These are phyloP conservation scores for Chrysopogon serrulatus DNA, from an alignment of 176 grass and related monocot genomes.

Conservation along the genomic window DNA sequence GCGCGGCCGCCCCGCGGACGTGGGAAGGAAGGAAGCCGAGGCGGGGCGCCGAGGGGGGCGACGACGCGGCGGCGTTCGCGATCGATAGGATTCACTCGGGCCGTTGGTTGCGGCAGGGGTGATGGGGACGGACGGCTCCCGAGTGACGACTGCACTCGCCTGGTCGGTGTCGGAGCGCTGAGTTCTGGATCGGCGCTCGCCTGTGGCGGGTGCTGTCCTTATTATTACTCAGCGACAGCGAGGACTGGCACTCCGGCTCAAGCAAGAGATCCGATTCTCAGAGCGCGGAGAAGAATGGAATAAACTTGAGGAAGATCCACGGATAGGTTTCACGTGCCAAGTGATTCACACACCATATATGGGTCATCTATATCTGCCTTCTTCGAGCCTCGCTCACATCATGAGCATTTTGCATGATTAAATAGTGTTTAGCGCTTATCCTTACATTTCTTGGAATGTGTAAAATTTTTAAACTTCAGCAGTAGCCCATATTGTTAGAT, in stretches of 20 bases:
- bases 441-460: too few relatives aligned
- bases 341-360: neutral
- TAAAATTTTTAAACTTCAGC: too few relatives aligned
- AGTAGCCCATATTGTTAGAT: too few relatives aligned
- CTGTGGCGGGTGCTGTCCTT: neutral
- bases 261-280: conserved; percentile 32
- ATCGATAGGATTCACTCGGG: conserved; percentile 7
- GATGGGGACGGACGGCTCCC: conserved; percentile 29
- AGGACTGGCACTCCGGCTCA: neutral
- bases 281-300: neutral
- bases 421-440: too few relatives aligned
- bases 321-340: neutral
- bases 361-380: too few relatives aligned
- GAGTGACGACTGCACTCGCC: neutral
- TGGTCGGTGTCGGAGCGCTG: neutral
- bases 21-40: neutral
- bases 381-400: too few relatives aligned
- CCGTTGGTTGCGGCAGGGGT: conserved; percentile 15
- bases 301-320: too few relatives aligned
- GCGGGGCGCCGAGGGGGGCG: neutral
- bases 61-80: neutral
- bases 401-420: too few relatives aligned
- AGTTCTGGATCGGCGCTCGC: neutral
- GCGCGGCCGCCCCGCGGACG: neutral
- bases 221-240: too few relatives aligned